Base-by-base conservation (phyloP, 2,329 filamentous ascomycete genomes). In the Coleophoma cylindrospora region DNA sequence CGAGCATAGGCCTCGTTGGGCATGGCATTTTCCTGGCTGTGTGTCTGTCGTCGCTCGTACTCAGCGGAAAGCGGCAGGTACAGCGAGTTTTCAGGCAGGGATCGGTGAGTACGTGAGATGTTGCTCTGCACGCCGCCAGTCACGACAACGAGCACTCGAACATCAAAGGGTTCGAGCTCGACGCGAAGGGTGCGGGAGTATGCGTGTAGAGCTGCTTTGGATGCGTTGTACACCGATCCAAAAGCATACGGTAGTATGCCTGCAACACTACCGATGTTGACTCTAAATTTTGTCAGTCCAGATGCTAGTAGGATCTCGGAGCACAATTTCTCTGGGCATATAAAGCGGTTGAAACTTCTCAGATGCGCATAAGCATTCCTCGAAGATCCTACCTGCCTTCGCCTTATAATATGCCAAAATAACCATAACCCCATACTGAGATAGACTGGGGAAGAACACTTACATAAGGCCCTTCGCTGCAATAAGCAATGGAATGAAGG, bases 241-340 rank as follows among this genome's bases (percentile, higher is more conserved):
- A 89, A 88, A 1, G 84, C 75, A 67, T 41, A 50, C 21, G 50
- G 53, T 11, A 41, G 27, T n/a, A 37, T 34, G 21, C 45, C 45
- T 34, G 40, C 48, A 10, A 63, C 49, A 17, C 69, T 72, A 40
- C 70, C 70, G 51, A 73, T 63, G 48, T 73, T 69, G 15, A 74
- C 66, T 54, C 27, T 27, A 6, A 8, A 2, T 27, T 7, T 27
- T 8, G 27, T 27, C 27, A 27, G 27, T 27, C 27, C 6, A 8
- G 7, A 27, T 27, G 27, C 27, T 27, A 27, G 27, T 27, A 27
- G 27, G 3, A 6, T 27, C 19, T 19, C 19, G 19, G 19, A 19
- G 19, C 19, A 19, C 19, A 19, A 2, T 19, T 2, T 19, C 27
- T 5, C 27, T 27, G 27, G 27, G 27, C 27, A 7, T 27, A 5